Percentiles rank a stretch among this genome's conserved stretches.
These are phyloP conservation scores for Cinnamomum chago DNA, from an alignment of 164 flowering plant species.

Conservation along the genomic window DNA sequence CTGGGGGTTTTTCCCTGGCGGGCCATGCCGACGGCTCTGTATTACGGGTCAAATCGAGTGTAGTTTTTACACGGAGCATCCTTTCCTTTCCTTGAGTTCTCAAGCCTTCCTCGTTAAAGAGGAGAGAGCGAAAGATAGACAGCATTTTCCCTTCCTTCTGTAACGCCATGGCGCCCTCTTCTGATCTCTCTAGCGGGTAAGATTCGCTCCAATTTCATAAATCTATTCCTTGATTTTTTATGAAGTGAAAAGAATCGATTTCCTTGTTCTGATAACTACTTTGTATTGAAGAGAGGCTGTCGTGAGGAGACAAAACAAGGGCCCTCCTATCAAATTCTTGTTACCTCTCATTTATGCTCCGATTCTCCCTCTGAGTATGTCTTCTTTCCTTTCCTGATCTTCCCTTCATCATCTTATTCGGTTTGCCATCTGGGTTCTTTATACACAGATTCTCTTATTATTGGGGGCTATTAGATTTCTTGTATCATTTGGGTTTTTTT, in stretches of 20 bases:
- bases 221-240: neutral
- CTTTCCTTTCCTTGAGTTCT: too few species aligned
- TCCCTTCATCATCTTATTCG: neutral
- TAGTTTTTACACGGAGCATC: too few species aligned
- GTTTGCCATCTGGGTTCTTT: neutral
- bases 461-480: neutral
- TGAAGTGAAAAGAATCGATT: neutral
- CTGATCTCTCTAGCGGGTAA: slow-evolving; percentile 27
- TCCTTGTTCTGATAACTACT: neutral
- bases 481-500: neutral
- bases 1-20: too few species aligned
- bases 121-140: neutral
- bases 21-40: too few species aligned
- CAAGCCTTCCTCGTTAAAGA: too few species aligned
- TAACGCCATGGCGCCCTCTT: slow-evolving; percentile 22
- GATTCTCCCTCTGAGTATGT: slow-evolving; percentile 88
- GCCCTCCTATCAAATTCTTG: slow-evolving; percentile 60
- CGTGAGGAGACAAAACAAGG: slow-evolving; percentile 32
- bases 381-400: neutral
- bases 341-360: slow-evolving; percentile 90
- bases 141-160: neutral
- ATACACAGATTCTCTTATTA: neutral
- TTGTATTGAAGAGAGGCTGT: slow-evolving; percentile 33
- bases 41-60: too few species aligned
- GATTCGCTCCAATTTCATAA: neutral